These are phyloP conservation scores for Corynascus novoguineensis DNA, from an alignment of 495 filamentous ascomycete genomes.

Conservation along the genomic window DNA sequence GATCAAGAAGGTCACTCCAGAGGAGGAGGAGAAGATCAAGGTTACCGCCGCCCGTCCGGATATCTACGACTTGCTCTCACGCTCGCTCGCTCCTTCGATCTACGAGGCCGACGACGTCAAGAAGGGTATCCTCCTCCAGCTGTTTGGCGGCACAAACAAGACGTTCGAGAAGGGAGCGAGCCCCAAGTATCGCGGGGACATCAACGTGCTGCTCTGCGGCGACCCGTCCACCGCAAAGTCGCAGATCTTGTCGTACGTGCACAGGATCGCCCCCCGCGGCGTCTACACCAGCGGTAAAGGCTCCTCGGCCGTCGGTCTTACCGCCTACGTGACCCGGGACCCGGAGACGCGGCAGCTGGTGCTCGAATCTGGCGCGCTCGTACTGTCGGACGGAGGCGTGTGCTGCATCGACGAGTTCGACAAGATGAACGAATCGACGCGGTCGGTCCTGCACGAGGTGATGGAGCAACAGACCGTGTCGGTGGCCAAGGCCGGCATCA, in stretches of 20 bases:
- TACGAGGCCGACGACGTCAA: conserved; percentile 99
- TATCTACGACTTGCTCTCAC: conserved; percentile 87
- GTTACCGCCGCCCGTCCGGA: conserved; percentile 74
- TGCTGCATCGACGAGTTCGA: conserved; percentile 99
- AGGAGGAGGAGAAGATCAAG: conserved; percentile 87
- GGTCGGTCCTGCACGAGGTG: conserved; percentile 95
- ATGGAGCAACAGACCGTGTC: conserved; percentile 99
- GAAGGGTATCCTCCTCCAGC: conserved; percentile 92
- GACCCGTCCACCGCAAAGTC: conserved; percentile 97
- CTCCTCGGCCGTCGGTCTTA: conserved; percentile 96
- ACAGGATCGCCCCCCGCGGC: conserved; percentile 94
- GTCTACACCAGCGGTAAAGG: conserved; percentile 98
- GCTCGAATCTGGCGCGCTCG: conserved; percentile 91
- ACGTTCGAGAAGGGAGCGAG: conserved; percentile 93
- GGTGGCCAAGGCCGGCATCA: conserved; percentile 97
- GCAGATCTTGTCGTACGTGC: conserved; percentile 86
- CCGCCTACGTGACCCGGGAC: conserved; percentile 93
- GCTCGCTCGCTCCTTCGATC: conserved; percentile 88
- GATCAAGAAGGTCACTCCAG: conserved; percentile 74
- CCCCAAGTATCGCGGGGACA: conserved; percentile 92
- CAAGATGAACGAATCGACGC: conserved; percentile 96
- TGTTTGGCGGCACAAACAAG: conserved; percentile 99
- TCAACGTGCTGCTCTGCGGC: conserved; percentile 93
- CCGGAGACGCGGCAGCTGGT: conserved; percentile 87
- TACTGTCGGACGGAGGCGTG: conserved; percentile 91